phyloP scores from a whole-genome alignment of 2,329 filamentous ascomycete genomes.

The Sporothrix variecibatus region DNA sequence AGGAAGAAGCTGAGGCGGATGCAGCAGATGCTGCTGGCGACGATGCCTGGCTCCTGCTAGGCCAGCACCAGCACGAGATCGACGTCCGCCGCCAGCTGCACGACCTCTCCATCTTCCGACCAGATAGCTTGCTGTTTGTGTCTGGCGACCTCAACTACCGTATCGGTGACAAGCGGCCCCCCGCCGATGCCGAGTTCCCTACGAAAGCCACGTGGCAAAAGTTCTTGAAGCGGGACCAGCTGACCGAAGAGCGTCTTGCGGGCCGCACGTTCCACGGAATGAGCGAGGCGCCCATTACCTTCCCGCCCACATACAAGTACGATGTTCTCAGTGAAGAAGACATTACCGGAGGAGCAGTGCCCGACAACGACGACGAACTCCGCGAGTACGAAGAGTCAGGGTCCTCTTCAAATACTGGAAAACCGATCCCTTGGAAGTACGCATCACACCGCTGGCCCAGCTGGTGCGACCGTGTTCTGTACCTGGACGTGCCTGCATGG shows the following conservation, averaged over 20 bases:
- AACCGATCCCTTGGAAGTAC: slow-evolving; percentile 65
- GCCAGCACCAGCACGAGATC: slow-evolving; percentile 28
- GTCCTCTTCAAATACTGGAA: slow-evolving; percentile 30
- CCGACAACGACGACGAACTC: slow-evolving; percentile 36
- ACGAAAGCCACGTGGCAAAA: slow-evolving; percentile 63
- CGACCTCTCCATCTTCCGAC: slow-evolving; percentile 69
- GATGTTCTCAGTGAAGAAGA: slow-evolving; percentile 42
- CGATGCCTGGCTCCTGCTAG: slow-evolving; percentile 41
- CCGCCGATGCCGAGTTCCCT: slow-evolving; percentile 63
- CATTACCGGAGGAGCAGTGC: slow-evolving; percentile 37
- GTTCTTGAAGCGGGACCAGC: slow-evolving; percentile 76
- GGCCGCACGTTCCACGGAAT: slow-evolving; percentile 77
- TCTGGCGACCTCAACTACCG: slow-evolving; percentile 95
- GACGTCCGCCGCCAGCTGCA: slow-evolving; percentile 44
- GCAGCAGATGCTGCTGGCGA: slow-evolving; percentile 29
- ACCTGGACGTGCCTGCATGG: slow-evolving; percentile 63
- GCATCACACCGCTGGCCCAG: slow-evolving; percentile 81
- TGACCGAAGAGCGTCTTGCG: slow-evolving; percentile 68
- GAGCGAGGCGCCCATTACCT: slow-evolving; percentile 70
- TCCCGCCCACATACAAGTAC: slow-evolving; percentile 96
- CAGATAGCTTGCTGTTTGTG: slow-evolving; percentile 77
- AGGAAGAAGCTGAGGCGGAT: slow-evolving; percentile 43
- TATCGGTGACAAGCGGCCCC: slow-evolving; percentile 68
- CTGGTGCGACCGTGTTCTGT: slow-evolving; percentile 93
- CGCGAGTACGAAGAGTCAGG: slow-evolving; percentile 24